Conservation (phyloP, 1,139 yeast species). For the Pichia sp. region DNA sequence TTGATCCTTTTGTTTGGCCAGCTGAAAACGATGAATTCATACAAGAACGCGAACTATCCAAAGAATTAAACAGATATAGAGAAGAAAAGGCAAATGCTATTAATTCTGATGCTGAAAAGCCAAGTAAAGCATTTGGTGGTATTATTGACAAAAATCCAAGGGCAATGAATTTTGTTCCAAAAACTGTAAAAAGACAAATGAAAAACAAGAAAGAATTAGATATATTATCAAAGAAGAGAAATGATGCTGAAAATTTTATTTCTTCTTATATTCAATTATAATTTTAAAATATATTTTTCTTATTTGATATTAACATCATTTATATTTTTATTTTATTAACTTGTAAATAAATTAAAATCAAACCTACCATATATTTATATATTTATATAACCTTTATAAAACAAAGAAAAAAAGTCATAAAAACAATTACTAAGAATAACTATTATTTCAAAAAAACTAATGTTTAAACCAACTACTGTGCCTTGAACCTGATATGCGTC, state of each 20-base stretch:
- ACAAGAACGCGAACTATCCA: slow-evolving; percentile 34
- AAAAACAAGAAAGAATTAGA: slow-evolving; percentile 34
- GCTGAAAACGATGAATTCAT: slow-evolving; percentile 39
- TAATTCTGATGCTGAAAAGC: slow-evolving; percentile 70
- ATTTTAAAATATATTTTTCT: not conserved
- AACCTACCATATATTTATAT: too few species aligned
- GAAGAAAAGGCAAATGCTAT: slow-evolving; percentile 36
- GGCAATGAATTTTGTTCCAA: slow-evolving; percentile 68
- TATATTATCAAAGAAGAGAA: slow-evolving; percentile 20
- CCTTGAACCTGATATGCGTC: not conserved
- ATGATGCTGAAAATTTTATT: slow-evolving; percentile 29
- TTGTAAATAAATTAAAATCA: too few species aligned
- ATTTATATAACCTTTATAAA: not conserved
- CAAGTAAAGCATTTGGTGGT: slow-evolving; percentile 72
- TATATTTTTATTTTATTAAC: too few species aligned
- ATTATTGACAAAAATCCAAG: slow-evolving; percentile 64
- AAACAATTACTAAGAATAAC: too few species aligned
- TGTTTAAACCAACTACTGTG: slow-evolving; percentile 1
- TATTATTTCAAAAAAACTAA: too few species aligned
- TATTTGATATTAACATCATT: too few species aligned
- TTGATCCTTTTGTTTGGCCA: slow-evolving; percentile 93
- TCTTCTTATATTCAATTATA: slow-evolving; percentile 23
- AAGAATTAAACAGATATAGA: slow-evolving; percentile 35
- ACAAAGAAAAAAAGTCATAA: not conserved
- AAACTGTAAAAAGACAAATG: slow-evolving; percentile 39